phyloP scores from a whole-genome alignment of 108 stramenopile genomes.

The Bacterosira constricta region DNA sequence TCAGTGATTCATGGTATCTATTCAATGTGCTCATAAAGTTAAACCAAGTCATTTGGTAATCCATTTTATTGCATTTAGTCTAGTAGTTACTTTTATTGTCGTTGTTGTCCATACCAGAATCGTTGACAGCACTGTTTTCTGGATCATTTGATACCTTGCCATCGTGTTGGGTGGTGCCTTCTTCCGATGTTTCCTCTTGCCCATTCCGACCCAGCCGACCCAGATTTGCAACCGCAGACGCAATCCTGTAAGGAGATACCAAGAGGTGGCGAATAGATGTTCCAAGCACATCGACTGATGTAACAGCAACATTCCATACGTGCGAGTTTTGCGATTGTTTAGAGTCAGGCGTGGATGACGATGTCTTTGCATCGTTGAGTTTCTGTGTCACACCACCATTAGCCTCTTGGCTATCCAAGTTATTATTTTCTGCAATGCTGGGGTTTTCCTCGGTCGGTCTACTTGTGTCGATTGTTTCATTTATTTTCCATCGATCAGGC shows the following conservation, averaged over 20 bases:
- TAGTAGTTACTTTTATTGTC: not conserved
- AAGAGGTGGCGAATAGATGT: constrained; percentile 32
- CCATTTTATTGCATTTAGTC: too few relatives aligned
- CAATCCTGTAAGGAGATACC: constrained; percentile 8
- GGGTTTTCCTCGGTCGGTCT: not conserved
- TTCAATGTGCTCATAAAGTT: too few relatives aligned
- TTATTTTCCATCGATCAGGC: not conserved
- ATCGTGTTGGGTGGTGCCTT: not conserved
- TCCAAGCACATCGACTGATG: constrained; percentile 29
- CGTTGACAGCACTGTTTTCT: not conserved
- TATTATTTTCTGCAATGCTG: constrained; percentile 8
- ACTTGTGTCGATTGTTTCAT: not conserved
- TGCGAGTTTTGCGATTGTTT: not conserved
- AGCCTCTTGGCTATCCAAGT: not conserved
- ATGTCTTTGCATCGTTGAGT: not conserved
- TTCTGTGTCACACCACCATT: not conserved
- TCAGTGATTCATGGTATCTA: too few relatives aligned
- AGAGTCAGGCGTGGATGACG: not conserved
- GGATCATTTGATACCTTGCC: not conserved
- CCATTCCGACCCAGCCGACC: not conserved
- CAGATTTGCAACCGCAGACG: not conserved
- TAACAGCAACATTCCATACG: not conserved
- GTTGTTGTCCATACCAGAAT: not conserved
- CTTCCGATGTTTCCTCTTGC: too few relatives aligned
- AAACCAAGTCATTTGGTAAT: too few relatives aligned